These are phyloP conservation scores for Russula sp. DNA, from an alignment of 768 basidiomycete genomes.

Conservation along the genomic window DNA sequence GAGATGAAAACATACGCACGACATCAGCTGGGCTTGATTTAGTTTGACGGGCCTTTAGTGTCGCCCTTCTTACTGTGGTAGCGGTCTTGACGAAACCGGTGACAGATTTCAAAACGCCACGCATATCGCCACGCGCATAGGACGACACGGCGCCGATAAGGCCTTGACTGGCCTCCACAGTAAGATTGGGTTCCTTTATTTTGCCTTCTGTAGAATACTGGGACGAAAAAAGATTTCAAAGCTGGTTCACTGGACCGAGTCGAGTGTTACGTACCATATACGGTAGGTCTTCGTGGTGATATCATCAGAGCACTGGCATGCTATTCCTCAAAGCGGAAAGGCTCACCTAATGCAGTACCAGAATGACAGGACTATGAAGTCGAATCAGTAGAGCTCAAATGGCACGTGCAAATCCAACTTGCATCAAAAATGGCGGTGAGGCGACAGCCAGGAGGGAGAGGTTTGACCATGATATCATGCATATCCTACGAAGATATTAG, in stretches of 20 bases:
- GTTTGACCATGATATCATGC: conserved; percentile 43
- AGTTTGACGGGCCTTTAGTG: conserved; percentile 44
- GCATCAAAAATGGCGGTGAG: conserved; percentile 57
- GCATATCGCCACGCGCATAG: conserved; percentile 74
- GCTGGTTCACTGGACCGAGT: not conserved
- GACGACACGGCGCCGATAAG: conserved; percentile 71
- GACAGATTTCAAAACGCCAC: conserved; percentile 69
- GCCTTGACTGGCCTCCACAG: conserved; percentile 82
- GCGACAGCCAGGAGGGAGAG: conserved; percentile 61
- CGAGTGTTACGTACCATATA: conserved; percentile 28
- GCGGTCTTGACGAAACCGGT: conserved; percentile 71
- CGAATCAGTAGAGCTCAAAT: conserved; percentile 14
- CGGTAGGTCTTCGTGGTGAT: conserved; percentile 31
- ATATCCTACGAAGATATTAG: conserved; percentile 30
- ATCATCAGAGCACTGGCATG: not conserved
- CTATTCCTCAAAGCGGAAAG: not conserved
- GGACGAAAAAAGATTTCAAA: not conserved
- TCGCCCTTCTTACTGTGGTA: conserved; percentile 58
- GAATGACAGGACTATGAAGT: conserved; percentile 40
- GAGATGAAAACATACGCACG: conserved; percentile 41
- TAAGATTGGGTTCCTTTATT: conserved; percentile 88
- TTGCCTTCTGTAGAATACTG: conserved; percentile 95
- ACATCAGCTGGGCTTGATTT: conserved; percentile 87
- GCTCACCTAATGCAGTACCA: conserved; percentile 40
- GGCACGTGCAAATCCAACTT: conserved; percentile 25